Conservation (phyloP, 2,329 filamentous ascomycete genomes). For the Biscogniauxia mediterranea region DNA sequence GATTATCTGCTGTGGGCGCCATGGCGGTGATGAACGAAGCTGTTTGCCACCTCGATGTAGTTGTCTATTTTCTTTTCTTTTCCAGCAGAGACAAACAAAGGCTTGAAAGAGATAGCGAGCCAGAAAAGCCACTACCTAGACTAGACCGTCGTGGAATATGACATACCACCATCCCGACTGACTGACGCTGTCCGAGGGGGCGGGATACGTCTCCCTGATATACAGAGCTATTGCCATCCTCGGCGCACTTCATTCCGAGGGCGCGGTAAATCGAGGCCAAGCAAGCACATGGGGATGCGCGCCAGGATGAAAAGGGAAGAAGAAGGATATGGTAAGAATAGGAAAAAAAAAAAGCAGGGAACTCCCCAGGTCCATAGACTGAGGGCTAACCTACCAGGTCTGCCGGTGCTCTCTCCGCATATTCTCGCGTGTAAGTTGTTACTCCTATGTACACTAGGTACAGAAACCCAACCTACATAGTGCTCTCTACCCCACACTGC, state of each 20-base stretch:
- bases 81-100: no score
- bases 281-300: not conserved
- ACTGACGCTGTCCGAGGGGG: not conserved
- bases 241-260: slow-evolving; percentile 8
- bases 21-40: slow-evolving; percentile 8
- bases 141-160: no score
- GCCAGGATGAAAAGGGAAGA: not conserved
- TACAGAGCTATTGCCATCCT: not conserved
- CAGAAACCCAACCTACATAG: no score
- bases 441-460: no score
- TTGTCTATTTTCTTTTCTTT: no score
- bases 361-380: not conserved
- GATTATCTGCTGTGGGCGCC: slow-evolving; percentile 10
- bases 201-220: not conserved
- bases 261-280: not conserved
- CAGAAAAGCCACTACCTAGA: no score
- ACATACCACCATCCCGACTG: no score
- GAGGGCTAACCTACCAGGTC: not conserved
- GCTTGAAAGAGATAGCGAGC: no score
- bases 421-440: not conserved
- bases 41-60: not conserved
- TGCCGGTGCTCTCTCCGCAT: slow-evolving; percentile 1
- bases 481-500: slow-evolving; percentile 1
- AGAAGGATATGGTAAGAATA: not conserved
- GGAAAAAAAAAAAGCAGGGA: not conserved